Conservation (phyloP, 2,329 filamentous ascomycete species). For the Diaporthe helianthi region DNA sequence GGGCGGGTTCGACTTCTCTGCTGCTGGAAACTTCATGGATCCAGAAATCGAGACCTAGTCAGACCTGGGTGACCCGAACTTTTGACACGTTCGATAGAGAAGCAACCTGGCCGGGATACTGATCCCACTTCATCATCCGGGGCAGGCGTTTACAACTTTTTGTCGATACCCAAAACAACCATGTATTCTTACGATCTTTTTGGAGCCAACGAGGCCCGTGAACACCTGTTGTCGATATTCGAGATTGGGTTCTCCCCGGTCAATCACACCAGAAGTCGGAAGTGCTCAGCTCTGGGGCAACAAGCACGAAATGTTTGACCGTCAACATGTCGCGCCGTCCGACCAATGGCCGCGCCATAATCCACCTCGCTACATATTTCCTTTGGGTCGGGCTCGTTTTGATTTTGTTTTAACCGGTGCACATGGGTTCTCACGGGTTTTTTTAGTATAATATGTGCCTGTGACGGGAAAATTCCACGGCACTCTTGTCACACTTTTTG, state of each 20-base stretch:
- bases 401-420: slow-evolving; percentile 27
- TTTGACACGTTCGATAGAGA: not conserved
- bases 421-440: slow-evolving; percentile 27
- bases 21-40: slow-evolving; percentile 61
- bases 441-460: slow-evolving; percentile 34
- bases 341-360: not conserved
- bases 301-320: not conserved
- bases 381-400: slow-evolving; percentile 27
- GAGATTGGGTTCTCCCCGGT: not conserved
- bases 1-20: slow-evolving; percentile 61
- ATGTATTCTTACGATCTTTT: slow-evolving; percentile 35
- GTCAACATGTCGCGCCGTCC: not conserved
- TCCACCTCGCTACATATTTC: slow-evolving; percentile 21
- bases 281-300: not conserved
- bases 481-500: slow-evolving; percentile 23
- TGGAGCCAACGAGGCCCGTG: slow-evolving; percentile 14
- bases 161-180: slow-evolving; percentile 36
- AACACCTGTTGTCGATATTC: slow-evolving; percentile 13
- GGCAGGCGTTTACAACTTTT: slow-evolving; percentile 32
- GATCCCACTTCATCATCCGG: slow-evolving; percentile 12
- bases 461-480: slow-evolving; percentile 33
- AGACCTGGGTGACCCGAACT: not conserved
- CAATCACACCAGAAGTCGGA: not conserved
- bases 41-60: slow-evolving; percentile 52
- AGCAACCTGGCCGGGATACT: slow-evolving; percentile 11